Conservation (phyloP, 2,329 filamentous ascomycete genomes). For the Epichloe typhina region DNA sequence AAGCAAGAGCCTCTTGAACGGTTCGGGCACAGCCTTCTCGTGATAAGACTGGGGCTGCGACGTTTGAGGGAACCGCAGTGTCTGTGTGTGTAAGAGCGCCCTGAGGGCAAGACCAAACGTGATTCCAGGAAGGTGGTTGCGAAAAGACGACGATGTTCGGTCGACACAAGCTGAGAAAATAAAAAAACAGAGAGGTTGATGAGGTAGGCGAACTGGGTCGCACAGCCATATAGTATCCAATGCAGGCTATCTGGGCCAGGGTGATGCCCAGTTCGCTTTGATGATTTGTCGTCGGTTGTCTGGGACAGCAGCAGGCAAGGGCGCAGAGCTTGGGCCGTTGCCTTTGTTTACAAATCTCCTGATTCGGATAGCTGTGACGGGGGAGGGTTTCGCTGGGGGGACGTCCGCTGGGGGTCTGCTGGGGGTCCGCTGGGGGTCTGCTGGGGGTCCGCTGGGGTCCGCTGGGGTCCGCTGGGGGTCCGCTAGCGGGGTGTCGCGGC, state of each 20-base stretch:
- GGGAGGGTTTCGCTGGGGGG: conserved; percentile 6
- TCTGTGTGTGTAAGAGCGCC: background rate
- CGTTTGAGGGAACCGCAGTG: background rate
- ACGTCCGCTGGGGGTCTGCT: no score
- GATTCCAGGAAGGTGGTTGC: background rate
- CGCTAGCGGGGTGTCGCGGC: conserved; percentile 3
- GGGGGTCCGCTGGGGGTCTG: background rate
- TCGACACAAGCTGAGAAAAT: background rate
- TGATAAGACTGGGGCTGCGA: background rate
- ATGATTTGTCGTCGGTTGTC: conserved; percentile 16
- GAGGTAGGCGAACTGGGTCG: conserved; percentile 1
- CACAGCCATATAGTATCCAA: conserved; percentile 1
- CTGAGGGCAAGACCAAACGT: background rate
- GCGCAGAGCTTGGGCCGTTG: conserved; percentile 18
- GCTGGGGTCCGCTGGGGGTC: background rate
- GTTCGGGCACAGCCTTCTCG: background rate
- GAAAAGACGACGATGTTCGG: background rate
- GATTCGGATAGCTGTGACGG: conserved; percentile 21
- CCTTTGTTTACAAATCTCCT: conserved; percentile 29
- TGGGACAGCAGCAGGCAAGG: conserved; percentile 19
- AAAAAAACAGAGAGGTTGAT: background rate
- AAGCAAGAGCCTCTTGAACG: conserved; percentile 8
- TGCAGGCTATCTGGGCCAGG: conserved; percentile 1
- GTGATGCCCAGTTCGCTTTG: conserved; percentile 4
- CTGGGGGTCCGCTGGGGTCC: background rate